Evolutionary conservation across 2,329 filamentous ascomycete genomes (phyloP), one percentile per base, ranked within the genome.

Genomic region (Botrytis elliptica): DNA sequence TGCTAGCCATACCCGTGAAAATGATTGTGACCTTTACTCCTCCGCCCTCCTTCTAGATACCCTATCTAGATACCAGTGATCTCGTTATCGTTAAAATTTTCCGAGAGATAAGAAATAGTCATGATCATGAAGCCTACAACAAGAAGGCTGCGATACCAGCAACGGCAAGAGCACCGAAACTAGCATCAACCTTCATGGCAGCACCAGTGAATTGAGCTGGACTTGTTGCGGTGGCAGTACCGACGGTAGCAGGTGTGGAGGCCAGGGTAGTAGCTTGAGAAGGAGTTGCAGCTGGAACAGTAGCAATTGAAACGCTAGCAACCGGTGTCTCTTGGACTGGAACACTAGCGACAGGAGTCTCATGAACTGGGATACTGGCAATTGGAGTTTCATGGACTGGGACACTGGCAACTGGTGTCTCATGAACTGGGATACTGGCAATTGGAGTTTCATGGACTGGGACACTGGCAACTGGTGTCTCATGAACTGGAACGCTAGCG

Each of bases 91-190:
- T 76, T 71, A 72, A 70, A 66, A 14, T 73, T 57, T 64, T 73
- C 29, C 2, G n/a, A 57, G 55, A 68, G 40, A 75, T 70, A 60
- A 72, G 52, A 72, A 57, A 60, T 52, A 44, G 29, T 73, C 71
- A 59, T 71, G 46, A 52, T 66, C 49, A 59, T 72, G 62, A 59
- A 59, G n/a, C 74, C 77, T 77, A 80, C 70, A 80, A 66, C 64
- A 79, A 63, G 72, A 79, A 75, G 38, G 78, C 78, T 57, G 74
- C 74, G 46, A 80, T 70, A 76, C 76, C 78, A 65, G 73, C 78
- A 72, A 73, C 63, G 33, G 69, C 77, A 40, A 78, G 33, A 69
- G 75, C 78, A 71, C 77, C 77, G 60, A 79, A 68, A 38, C 78
- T 76, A 63, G 76, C 62, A 44, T 76, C 74, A 46, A 75, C 46